phyloP scores from a whole-genome alignment of 345 rosid genomes.

The Boechera divaricarpa region DNA sequence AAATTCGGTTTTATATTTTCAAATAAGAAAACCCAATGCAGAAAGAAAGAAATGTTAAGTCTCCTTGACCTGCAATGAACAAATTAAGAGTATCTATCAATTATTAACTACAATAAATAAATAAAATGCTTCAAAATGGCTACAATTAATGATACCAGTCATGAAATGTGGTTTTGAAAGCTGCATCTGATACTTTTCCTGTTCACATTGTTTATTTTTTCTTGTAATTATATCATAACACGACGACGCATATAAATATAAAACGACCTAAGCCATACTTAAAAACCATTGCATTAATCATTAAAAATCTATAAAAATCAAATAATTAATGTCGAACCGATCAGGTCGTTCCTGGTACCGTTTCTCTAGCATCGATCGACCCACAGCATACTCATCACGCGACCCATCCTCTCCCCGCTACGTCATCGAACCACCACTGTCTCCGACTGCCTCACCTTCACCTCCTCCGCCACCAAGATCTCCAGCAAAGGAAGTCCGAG shows the following conservation, averaged over 20 bases:
- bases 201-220: conserved; percentile 9
- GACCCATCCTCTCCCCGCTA: conserved; percentile 30
- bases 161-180: conserved; percentile 7
- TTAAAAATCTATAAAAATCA: too few relatives aligned
- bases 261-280: not conserved
- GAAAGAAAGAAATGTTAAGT: not conserved
- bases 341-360: conserved; percentile 42
- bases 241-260: not conserved
- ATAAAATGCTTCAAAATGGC: not conserved
- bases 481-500: not conserved
- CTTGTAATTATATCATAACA: not conserved
- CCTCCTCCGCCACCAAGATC: not conserved
- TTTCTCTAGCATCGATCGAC: conserved; percentile 33
- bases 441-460: conserved; percentile 15
- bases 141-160: conserved; percentile 27
- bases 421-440: conserved; percentile 4
- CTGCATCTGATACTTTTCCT: conserved; percentile 35
- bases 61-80: not conserved
- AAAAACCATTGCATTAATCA: not conserved
- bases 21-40: not conserved
- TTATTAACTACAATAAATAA: conserved; percentile 8
- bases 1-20: not conserved
- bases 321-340: conserved; percentile 28
- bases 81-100: not conserved
- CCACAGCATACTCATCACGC: conserved; percentile 22